Conservation (phyloP, 306 rosid genomes). For the Prunus fruticosa region DNA sequence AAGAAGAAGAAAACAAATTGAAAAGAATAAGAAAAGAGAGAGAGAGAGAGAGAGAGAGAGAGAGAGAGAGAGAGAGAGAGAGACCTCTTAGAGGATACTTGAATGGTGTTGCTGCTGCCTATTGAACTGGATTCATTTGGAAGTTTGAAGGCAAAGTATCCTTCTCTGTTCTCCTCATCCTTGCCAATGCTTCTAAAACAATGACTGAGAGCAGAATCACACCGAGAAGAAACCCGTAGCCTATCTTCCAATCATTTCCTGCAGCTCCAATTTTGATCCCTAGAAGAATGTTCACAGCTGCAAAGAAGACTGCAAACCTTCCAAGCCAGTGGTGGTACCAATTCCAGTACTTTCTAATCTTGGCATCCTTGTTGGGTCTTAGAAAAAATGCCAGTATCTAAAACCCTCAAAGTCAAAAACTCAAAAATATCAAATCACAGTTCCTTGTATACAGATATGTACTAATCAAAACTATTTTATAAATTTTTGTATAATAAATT, state of each 20-base stretch:
- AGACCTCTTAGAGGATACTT: constrained; percentile 29
- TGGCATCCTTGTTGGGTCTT: constrained; percentile 69
- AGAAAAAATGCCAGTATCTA: constrained; percentile 83
- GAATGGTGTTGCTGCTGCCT: constrained; percentile 20
- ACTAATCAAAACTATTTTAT: too few species aligned
- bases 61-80: neutral
- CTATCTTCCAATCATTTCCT: constrained; percentile 72
- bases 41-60: neutral
- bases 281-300: constrained; percentile 78
- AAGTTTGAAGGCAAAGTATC: constrained; percentile 54
- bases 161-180: constrained; percentile 62
- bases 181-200: constrained; percentile 63
- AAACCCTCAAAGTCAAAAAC: constrained; percentile 14
- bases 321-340: constrained; percentile 92
- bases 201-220: constrained; percentile 55
- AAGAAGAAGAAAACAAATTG: too few species aligned
- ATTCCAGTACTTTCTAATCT: constrained; percentile 77
- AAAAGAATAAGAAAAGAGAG: neutral
- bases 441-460: neutral
- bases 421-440: neutral
- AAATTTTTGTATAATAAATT: neutral
- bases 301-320: constrained; percentile 87
- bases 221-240: constrained; percentile 81
- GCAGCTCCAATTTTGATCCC: constrained; percentile 82
- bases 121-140: constrained; percentile 48